These are phyloP conservation scores for Vachellia collinsii DNA, from an alignment of 306 rosid species.

Conservation along the genomic window DNA sequence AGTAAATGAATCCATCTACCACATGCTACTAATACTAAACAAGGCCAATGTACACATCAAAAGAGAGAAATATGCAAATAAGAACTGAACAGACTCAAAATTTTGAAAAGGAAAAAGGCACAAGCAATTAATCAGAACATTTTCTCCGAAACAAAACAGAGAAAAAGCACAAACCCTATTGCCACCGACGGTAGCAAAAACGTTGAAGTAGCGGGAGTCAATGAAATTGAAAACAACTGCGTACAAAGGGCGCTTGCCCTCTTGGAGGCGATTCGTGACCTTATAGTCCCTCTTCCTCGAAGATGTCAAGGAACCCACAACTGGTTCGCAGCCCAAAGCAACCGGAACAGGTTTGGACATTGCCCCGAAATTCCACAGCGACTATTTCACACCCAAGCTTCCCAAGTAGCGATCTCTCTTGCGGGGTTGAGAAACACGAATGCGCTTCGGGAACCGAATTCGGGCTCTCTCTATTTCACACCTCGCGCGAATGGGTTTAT, in stretches of 20 bases:
- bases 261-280: constrained; percentile 91
- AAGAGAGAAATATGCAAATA: neutral
- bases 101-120: neutral
- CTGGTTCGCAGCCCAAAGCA: constrained; percentile 77
- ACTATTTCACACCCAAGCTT: neutral
- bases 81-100: neutral
- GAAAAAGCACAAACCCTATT: constrained; percentile 59
- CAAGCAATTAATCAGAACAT: neutral
- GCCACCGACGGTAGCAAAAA: constrained; percentile 95
- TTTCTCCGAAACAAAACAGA: neutral
- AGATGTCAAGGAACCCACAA: constrained; percentile 60
- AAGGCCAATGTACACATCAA: neutral
- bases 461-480: neutral
- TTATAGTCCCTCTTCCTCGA: constrained; percentile 72
- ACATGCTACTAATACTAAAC: neutral
- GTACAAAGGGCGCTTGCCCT: constrained; percentile 87
- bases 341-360: constrained; percentile 57
- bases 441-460: neutral
- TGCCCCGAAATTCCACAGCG: neutral
- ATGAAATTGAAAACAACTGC: constrained; percentile 90
- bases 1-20: neutral
- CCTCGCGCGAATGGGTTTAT: neutral
- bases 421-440: neutral
- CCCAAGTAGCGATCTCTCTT: neutral
- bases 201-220: constrained; percentile 78